These are phyloP conservation scores for Helicocarpus griseus DNA, from an alignment of 2,329 filamentous ascomycete species.

Conservation along the genomic window DNA sequence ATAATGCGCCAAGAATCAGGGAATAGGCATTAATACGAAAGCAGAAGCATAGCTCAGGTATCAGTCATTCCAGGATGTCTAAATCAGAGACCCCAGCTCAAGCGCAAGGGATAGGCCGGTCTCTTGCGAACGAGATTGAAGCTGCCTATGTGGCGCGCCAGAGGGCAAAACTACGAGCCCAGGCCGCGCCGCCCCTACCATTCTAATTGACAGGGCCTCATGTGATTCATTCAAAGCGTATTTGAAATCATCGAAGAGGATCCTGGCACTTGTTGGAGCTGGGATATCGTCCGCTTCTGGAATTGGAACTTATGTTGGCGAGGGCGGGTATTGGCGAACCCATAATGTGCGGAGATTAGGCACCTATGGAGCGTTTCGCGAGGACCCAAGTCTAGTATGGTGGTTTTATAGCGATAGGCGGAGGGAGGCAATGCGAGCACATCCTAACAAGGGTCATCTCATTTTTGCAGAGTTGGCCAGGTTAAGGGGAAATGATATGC, in stretches of 20 bases:
- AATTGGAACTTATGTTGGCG: neutral
- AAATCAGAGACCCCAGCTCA: neutral
- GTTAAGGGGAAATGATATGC: neutral
- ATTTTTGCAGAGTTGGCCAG: neutral
- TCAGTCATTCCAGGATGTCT: neutral
- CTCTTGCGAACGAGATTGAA: conserved; percentile 1
- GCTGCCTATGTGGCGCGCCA: neutral
- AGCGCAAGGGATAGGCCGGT: neutral
- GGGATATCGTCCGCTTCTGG: conserved; percentile 1
- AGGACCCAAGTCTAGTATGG: neutral
- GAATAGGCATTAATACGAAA: too few relatives aligned
- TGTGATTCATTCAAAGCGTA: conserved; percentile 1
- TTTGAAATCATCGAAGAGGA: neutral
- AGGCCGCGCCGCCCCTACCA: neutral
- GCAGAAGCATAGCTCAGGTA: too few relatives aligned
- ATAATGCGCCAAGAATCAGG: too few relatives aligned
- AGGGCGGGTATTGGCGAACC: neutral
- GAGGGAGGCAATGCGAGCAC: neutral
- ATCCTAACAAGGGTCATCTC: conserved; percentile 1
- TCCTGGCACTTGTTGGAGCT: neutral
- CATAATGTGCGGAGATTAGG: neutral
- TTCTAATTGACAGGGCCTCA: neutral
- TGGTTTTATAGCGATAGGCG: conserved; percentile 3
- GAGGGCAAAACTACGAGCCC: neutral
- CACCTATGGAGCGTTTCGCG: neutral